Evolutionary conservation across 768 basidiomycete genomes (phyloP).

Genomic region (Lentinula boryana): DNA sequence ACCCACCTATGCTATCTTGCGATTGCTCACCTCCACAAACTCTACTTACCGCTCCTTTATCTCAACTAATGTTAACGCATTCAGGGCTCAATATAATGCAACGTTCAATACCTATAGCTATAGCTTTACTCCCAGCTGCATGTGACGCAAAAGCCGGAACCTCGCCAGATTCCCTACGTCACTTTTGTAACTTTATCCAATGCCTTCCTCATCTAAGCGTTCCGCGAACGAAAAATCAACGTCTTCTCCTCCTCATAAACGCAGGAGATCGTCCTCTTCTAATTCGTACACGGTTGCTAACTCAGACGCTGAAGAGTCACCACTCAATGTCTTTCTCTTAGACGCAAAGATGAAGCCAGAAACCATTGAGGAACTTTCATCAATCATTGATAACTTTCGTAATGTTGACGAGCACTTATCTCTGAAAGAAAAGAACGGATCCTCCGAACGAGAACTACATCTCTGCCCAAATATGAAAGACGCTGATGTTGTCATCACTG

Average conservation of each 20-base stretch:
- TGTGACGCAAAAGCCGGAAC: no score
- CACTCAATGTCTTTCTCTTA: conserved; percentile 17
- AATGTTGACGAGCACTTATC: background rate
- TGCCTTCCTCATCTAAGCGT: conserved; percentile 1
- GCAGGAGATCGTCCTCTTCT: background rate
- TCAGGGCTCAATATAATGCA: no score
- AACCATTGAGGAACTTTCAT: conserved; percentile 28
- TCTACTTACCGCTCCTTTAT: background rate
- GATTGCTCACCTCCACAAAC: no score
- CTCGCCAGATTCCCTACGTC: background rate
- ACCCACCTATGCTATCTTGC: no score
- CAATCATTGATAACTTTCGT: conserved; percentile 23
- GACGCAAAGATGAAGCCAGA: conserved; percentile 17
- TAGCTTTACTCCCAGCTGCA: no score
- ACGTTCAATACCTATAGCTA: no score
- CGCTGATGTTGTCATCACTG: conserved; percentile 65
- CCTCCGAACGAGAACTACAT: conserved; percentile 17
- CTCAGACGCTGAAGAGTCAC: background rate
- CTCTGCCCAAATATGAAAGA: conserved; percentile 34
- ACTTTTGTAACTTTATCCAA: background rate
- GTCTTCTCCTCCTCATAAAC: background rate
- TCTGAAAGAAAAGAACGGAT: background rate
- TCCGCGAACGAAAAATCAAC: background rate
- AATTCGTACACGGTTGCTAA: background rate
- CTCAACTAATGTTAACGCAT: no score